Evolutionary conservation across 2,329 filamentous ascomycete genomes (phyloP).

Genomic region (Pyricularia sp.): DNA sequence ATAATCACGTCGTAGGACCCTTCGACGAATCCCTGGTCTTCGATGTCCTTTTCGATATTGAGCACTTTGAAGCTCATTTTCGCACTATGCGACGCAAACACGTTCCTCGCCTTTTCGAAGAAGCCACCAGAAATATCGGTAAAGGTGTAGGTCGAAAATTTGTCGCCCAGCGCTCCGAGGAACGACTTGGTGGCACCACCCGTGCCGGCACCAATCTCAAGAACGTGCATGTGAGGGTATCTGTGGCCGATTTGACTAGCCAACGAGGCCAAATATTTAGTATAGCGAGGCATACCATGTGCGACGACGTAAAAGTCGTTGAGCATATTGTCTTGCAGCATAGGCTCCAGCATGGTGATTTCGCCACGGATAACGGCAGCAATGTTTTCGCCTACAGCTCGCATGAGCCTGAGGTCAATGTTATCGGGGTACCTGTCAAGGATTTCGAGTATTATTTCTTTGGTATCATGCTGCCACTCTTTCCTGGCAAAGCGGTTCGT

Average conservation of each 20-base stretch:
- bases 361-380: conserved; percentile 6
- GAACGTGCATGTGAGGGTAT: conserved; percentile 22
- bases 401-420: conserved; percentile 7
- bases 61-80: conserved; percentile 15
- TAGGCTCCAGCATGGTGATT: conserved; percentile 15
- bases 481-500: neutral
- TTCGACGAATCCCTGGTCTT: conserved; percentile 19
- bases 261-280: neutral
- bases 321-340: conserved; percentile 20
- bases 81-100: conserved; percentile 13
- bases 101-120: conserved; percentile 21
- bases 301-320: conserved; percentile 14
- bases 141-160: conserved; percentile 11
- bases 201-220: conserved; percentile 25
- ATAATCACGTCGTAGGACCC: conserved; percentile 19
- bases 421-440: conserved; percentile 11
- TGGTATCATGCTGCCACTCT: neutral
- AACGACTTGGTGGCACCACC: conserved; percentile 21
- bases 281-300: conserved; percentile 6
- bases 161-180: conserved; percentile 13
- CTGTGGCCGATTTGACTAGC: conserved; percentile 21
- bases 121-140: conserved; percentile 27
- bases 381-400: conserved; percentile 6
- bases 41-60: conserved; percentile 17
- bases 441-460: conserved; percentile 12